These are phyloP conservation scores for Cinchona pubescens DNA, from an alignment of 257 asterid species.

Conservation along the genomic window DNA sequence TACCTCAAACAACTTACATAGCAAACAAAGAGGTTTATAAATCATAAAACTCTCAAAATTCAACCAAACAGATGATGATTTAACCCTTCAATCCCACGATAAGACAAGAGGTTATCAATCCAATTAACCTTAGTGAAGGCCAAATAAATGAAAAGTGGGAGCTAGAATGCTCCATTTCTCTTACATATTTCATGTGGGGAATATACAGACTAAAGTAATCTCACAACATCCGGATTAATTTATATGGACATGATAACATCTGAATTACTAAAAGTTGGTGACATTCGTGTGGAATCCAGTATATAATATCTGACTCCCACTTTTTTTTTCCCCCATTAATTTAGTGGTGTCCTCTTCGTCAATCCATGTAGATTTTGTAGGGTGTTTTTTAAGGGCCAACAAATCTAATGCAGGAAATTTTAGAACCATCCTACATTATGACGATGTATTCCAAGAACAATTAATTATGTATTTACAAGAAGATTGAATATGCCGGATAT, in stretches of 20 bases:
- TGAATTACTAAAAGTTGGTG: slow-evolving; percentile 40
- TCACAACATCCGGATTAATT: not conserved
- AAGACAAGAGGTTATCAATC: not conserved
- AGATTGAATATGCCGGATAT: not conserved
- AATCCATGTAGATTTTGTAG: slow-evolving; percentile 38
- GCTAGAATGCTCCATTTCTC: not conserved
- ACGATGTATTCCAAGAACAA: not conserved
- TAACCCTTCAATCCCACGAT: not conserved
- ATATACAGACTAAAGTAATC: not conserved
- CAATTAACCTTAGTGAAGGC: not conserved
- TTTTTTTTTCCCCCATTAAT: slow-evolving; percentile 23
- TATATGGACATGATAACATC: slow-evolving; percentile 4
- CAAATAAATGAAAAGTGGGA: not conserved
- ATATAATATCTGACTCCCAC: slow-evolving; percentile 31
- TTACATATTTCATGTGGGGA: too few species aligned
- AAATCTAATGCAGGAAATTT: too few species aligned
- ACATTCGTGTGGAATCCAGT: slow-evolving; percentile 59
- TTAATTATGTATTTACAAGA: too few species aligned
- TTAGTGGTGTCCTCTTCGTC: slow-evolving; percentile 47
- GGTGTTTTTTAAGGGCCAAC: too few species aligned
- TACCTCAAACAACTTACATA: not conserved
- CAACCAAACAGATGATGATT: not conserved
- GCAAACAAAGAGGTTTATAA: not conserved
- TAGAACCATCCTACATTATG: not conserved
- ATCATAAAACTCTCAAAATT: not conserved